Evolutionary conservation across 768 basidiomycete genomes (phyloP).

Genomic region (Amanita exitialis): DNA sequence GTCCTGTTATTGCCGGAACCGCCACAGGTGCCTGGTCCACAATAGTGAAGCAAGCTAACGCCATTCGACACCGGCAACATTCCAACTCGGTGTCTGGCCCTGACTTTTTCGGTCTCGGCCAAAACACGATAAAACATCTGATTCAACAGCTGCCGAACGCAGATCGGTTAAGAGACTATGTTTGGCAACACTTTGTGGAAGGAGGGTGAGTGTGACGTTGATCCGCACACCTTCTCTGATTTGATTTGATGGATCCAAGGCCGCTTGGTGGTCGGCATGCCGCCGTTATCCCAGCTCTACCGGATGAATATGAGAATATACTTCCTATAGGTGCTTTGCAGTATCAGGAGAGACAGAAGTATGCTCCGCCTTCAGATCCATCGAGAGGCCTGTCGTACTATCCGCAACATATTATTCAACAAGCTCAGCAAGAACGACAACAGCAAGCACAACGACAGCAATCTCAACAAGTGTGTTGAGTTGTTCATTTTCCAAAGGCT

Average conservation of each 20-base stretch:
- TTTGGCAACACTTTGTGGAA: slow-evolving; percentile 80
- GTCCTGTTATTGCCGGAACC: slow-evolving; percentile 73
- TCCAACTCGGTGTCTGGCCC: slow-evolving; percentile 84
- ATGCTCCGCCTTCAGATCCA: slow-evolving; percentile 18
- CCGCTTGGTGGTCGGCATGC: slow-evolving; percentile 76
- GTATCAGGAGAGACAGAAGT: slow-evolving; percentile 25
- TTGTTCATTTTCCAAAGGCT: slow-evolving; percentile 9
- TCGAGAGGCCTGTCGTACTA: slow-evolving; percentile 34
- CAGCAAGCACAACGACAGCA: slow-evolving; percentile 13
- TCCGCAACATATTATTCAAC: slow-evolving; percentile 38
- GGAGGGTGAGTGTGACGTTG: slow-evolving; percentile 55
- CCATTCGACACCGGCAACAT: slow-evolving; percentile 71
- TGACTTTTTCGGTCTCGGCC: slow-evolving; percentile 80
- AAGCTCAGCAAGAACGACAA: slow-evolving; percentile 23
- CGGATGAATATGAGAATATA: slow-evolving; percentile 57
- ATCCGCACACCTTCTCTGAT: slow-evolving; percentile 6
- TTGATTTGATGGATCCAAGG: slow-evolving; percentile 21
- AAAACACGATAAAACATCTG: slow-evolving; percentile 83
- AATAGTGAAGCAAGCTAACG: slow-evolving; percentile 76
- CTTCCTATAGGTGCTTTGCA: slow-evolving; percentile 38
- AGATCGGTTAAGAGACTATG: slow-evolving; percentile 65
- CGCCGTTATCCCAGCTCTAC: slow-evolving; percentile 70
- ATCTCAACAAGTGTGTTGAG: slow-evolving; percentile 14
- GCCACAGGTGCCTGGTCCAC: slow-evolving; percentile 83
- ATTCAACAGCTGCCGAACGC: slow-evolving; percentile 80